Evolutionary conservation across 1,284 basidiomycete species (phyloP).

Genomic region (Sporisorium iseilematis-ciliati): DNA sequence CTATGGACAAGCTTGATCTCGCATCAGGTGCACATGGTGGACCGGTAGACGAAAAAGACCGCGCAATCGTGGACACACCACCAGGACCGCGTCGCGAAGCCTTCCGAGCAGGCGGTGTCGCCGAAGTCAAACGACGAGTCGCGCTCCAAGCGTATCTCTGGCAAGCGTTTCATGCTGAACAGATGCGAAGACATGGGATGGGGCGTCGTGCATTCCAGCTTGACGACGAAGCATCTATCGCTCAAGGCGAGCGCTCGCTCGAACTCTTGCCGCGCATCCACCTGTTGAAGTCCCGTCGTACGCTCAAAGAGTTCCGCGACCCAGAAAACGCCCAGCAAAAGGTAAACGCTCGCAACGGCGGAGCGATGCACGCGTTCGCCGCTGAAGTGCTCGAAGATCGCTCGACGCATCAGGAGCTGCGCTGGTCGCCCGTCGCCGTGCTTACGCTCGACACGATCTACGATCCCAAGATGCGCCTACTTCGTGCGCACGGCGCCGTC

Average conservation of each 20-base stretch:
- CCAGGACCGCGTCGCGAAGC: conserved; percentile 25
- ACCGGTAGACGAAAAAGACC: conserved; percentile 10
- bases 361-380: conserved; percentile 50
- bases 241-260: conserved; percentile 8
- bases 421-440: conserved; percentile 44
- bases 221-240: conserved; percentile 29
- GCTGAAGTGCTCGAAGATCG: conserved; percentile 38
- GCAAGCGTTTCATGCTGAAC: conserved; percentile 59
- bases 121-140: conserved; percentile 44
- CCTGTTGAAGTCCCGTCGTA: conserved; percentile 38
- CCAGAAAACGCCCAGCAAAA: conserved; percentile 56
- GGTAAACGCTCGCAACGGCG: conserved; percentile 37
- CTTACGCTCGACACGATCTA: conserved; percentile 49
- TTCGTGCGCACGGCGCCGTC: conserved; percentile 53
- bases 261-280: conserved; percentile 43
- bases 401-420: conserved; percentile 24
- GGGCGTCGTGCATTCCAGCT: conserved; percentile 49
- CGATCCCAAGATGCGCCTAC: conserved; percentile 40
- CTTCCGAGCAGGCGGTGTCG: conserved; percentile 25
- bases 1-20: conserved; percentile 31
- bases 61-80: conserved; percentile 39
- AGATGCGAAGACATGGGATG: conserved; percentile 55
- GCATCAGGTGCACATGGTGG: background rate
- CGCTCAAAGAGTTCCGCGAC: conserved; percentile 47
- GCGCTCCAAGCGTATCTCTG: conserved; percentile 55